Conservation (phyloP, 441 rosid genomes). For the Euphorbia celastroides region DNA sequence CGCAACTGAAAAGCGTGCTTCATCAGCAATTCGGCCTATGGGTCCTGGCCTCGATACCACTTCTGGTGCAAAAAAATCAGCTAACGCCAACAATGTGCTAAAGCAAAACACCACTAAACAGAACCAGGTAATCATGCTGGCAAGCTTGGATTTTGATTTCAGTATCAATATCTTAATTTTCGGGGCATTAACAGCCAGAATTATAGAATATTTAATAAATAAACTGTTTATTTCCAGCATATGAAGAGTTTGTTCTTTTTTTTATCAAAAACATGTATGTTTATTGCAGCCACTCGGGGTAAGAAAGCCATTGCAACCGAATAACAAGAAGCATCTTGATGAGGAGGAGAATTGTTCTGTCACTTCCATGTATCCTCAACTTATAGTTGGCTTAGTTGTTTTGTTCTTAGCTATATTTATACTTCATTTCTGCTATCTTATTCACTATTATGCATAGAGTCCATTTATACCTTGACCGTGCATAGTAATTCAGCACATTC, state of each 20-base stretch:
- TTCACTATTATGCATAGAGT: constrained; percentile 8
- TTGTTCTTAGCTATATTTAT: constrained; percentile 9
- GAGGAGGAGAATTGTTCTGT: constrained; percentile 79
- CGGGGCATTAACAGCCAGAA: neutral
- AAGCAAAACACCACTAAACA: constrained; percentile 32
- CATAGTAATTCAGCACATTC: constrained; percentile 49
- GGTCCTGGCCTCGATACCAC: constrained; percentile 32
- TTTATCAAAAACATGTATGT: constrained; percentile 15
- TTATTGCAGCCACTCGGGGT: constrained; percentile 36
- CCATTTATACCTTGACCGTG: constrained; percentile 29
- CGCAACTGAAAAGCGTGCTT: constrained; percentile 91
- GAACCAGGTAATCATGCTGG: constrained; percentile 39
- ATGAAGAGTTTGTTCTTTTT: neutral
- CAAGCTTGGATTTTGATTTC: constrained; percentile 3
- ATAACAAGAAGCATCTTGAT: constrained; percentile 81
- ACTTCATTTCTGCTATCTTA: neutral
- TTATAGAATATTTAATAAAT: neutral
- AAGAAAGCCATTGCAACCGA: constrained; percentile 82
- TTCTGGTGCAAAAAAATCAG: constrained; percentile 29
- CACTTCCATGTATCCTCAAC: constrained; percentile 60
- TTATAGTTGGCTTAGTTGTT: constrained; percentile 14
- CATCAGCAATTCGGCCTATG: constrained; percentile 51
- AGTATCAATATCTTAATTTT: too few relatives aligned
- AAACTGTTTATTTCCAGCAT: neutral
- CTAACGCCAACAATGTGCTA: constrained; percentile 31